phyloP scores from a whole-genome alignment of 2,329 filamentous ascomycete genomes.

The Colletotrichum cordylinicola region DNA sequence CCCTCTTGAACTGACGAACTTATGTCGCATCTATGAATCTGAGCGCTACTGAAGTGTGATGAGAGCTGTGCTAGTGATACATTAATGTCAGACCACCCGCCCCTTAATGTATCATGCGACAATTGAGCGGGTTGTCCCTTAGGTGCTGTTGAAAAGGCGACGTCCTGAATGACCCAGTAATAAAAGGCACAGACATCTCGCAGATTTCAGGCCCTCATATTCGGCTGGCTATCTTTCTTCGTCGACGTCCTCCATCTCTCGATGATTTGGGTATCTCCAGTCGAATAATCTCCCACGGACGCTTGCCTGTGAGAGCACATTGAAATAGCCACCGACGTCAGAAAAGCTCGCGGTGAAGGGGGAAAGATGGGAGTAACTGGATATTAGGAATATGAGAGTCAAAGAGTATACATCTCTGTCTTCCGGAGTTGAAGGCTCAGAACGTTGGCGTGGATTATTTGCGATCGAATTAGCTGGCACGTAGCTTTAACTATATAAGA shows the following conservation, averaged over 20 bases:
- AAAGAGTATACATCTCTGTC: not conserved
- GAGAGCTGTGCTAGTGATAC: not conserved
- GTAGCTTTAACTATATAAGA: not conserved
- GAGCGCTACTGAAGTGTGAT: not conserved
- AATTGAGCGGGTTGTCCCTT: not conserved
- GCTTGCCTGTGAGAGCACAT: too few relatives aligned
- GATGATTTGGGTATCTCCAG: not conserved
- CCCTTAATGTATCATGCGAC: not conserved
- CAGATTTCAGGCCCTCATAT: not conserved
- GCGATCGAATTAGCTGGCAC: fast-evolving
- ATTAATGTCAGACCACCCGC: not conserved
- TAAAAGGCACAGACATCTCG: not conserved
- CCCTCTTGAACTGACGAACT: not conserved
- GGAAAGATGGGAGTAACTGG: not conserved
- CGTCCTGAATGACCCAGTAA: not conserved
- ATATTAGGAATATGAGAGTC: not conserved
- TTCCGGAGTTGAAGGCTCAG: fast-evolving
- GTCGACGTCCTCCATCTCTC: not conserved
- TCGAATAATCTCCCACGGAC: not conserved
- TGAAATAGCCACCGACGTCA: not conserved
- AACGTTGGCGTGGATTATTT: fast-evolving
- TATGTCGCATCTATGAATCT: not conserved
- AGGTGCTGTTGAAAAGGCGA: not conserved
- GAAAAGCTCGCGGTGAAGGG: not conserved
- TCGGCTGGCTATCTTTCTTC: not conserved